A percentile compares a stretch with the other conserved stretches of the same genome.
These are phyloP conservation scores for Leishmania turanica DNA, from an alignment of 208 protist species.

Conservation along the genomic window DNA sequence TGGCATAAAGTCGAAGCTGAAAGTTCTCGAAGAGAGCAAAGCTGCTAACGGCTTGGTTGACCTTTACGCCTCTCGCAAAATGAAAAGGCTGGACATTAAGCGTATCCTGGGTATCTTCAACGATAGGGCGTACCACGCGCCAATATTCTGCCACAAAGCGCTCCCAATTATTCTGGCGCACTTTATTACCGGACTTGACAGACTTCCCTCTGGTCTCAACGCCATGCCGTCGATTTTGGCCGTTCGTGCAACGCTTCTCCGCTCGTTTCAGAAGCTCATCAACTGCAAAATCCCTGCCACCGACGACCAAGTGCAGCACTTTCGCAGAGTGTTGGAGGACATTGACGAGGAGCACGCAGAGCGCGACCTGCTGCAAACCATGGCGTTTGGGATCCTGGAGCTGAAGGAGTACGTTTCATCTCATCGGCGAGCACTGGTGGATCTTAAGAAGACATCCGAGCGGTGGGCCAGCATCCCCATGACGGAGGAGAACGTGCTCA, in stretches of 20 bases:
- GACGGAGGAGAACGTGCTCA: constrained; percentile 43
- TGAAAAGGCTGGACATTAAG: constrained; percentile 63
- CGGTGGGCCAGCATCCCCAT: constrained; percentile 45
- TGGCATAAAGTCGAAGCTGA: constrained; percentile 44
- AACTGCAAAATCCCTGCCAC: constrained; percentile 69
- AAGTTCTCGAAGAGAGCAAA: constrained; percentile 61
- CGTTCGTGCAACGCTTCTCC: constrained; percentile 77
- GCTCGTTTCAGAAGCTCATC: constrained; percentile 71
- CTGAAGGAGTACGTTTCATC: constrained; percentile 79
- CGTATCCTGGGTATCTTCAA: constrained; percentile 51
- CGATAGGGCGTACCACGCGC: constrained; percentile 37
- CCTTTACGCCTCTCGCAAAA: constrained; percentile 63
- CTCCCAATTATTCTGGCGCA: constrained; percentile 83
- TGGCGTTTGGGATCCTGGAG: constrained; percentile 82
- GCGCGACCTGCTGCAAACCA: constrained; percentile 68
- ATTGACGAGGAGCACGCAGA: constrained; percentile 75
- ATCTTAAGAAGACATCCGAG: constrained; percentile 41
- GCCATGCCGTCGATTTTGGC: constrained; percentile 78
- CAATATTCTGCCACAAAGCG: constrained; percentile 83
- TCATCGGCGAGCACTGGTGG: constrained; percentile 59
- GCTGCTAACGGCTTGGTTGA: constrained; percentile 53
- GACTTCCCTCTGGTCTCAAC: constrained; percentile 83
- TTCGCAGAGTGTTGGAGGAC: constrained; percentile 65
- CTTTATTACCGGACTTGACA: constrained; percentile 67
- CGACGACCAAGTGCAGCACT: constrained; percentile 43